These are phyloP conservation scores for Leccinum sublutescens DNA, from an alignment of 768 basidiomycete genomes.

Conservation along the genomic window DNA sequence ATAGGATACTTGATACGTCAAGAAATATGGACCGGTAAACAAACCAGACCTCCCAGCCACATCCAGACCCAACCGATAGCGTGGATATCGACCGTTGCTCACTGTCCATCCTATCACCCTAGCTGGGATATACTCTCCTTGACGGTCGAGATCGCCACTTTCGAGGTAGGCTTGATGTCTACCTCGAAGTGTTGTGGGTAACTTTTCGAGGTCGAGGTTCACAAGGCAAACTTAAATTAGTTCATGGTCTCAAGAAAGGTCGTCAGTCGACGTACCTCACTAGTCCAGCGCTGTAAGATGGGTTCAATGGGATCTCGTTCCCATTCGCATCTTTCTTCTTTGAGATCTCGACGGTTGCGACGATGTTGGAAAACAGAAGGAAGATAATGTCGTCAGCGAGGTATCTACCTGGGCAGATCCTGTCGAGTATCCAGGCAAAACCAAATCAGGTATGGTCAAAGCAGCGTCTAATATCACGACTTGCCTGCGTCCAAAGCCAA, in stretches of 20 bases:
- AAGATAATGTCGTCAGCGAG: conserved; percentile 13
- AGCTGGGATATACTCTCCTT: conserved; percentile 5
- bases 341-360: conserved; percentile 9
- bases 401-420: conserved; percentile 14
- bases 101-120: not conserved
- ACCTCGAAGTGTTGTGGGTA: conserved; percentile 13
- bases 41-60: not conserved
- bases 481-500: conserved; percentile 17
- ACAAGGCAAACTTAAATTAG: not conserved
- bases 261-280: conserved; percentile 3
- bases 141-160: conserved; percentile 7
- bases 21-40: not conserved
- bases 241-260: not conserved
- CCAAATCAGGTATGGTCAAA: not conserved
- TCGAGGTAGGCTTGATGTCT: conserved; percentile 11
- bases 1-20: not conserved
- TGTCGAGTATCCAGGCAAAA: not conserved
- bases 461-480: not conserved
- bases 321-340: conserved; percentile 10
- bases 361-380: conserved; percentile 6
- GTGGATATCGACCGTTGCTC: not conserved
- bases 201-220: not conserved
- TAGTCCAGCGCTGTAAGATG: conserved; percentile 5
- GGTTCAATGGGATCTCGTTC: conserved; percentile 5
- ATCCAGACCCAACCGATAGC: not conserved